These are phyloP conservation scores for Phytophthora uliginosa DNA, from an alignment of 352 stramenopile genomes.

Conservation along the genomic window DNA sequence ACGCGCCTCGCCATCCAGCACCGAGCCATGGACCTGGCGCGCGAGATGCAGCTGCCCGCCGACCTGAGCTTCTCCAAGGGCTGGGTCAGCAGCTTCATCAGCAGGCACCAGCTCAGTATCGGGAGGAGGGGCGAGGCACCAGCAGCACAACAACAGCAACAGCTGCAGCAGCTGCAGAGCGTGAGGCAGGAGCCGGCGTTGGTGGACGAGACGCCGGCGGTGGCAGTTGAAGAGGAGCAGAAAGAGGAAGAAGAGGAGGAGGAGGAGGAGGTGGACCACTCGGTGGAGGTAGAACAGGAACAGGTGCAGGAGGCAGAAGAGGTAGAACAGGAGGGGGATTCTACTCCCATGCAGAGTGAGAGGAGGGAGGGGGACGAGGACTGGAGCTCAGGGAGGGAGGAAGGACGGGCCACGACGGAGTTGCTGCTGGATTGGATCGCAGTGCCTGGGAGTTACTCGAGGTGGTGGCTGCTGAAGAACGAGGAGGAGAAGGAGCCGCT, in stretches of 20 bases:
- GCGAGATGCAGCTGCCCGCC: conserved; percentile 48
- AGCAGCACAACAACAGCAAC: not conserved
- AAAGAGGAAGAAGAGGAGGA: conserved; percentile 2
- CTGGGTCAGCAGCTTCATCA: conserved; percentile 73
- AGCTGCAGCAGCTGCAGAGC: not conserved
- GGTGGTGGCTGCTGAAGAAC: conserved; percentile 39
- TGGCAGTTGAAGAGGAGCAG: not conserved
- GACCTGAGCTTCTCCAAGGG: conserved; percentile 69
- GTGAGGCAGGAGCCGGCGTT: not conserved
- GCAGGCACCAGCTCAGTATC: conserved; percentile 59
- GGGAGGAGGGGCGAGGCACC: conserved; percentile 23
- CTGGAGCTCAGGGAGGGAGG: conserved; percentile 5
- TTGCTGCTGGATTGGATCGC: conserved; percentile 52
- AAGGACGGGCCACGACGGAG: conserved; percentile 24
- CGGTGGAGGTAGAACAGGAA: conserved; percentile 9
- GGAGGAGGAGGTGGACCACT: conserved; percentile 6
- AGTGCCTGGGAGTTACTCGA: conserved; percentile 48
- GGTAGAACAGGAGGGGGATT: not conserved
- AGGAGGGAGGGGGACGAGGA: conserved; percentile 15
- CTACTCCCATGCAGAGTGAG: not conserved
- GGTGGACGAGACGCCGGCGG: not conserved
- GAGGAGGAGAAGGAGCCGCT: conserved; percentile 40
- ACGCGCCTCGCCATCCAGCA: conserved; percentile 48
- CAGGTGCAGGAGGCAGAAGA: not conserved
- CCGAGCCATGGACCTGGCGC: conserved; percentile 43